A percentile compares a stretch with the other conserved stretches of the same genome.
Conservation (phyloP, 2,329 filamentous ascomycete genomes). For the Cordyceps militaris region DNA sequence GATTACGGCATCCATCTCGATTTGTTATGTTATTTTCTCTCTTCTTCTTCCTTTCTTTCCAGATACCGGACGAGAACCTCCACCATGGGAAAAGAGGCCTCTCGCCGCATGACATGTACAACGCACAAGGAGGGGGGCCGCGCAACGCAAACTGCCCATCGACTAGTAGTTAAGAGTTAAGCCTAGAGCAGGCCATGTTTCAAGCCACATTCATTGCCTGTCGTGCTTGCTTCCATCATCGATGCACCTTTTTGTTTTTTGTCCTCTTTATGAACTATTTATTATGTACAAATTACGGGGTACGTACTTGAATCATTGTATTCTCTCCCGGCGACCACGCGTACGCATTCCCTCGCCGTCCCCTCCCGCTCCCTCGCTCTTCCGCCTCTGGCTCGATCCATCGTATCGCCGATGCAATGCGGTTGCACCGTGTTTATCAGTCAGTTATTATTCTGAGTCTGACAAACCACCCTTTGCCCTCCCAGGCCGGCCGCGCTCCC, state of each 20-base stretch:
- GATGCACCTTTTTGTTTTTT: background rate
- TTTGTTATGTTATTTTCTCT: too few species aligned
- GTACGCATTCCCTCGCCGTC: background rate
- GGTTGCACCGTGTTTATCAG: background rate
- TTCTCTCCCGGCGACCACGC: background rate
- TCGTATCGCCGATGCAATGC: conserved; percentile 6
- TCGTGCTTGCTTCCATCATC: background rate
- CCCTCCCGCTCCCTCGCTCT: too few species aligned
- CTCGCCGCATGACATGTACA: background rate
- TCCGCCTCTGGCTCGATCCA: too few species aligned
- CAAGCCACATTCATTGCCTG: background rate
- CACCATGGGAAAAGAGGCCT: background rate
- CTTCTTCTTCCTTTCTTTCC: background rate
- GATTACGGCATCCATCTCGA: too few species aligned
- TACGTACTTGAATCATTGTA: conserved; percentile 8
- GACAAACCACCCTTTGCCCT: background rate
- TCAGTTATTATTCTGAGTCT: background rate
- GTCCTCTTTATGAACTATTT: background rate
- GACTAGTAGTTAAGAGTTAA: background rate
- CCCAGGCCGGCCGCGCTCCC: background rate
- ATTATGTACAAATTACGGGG: background rate
- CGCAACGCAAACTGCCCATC: background rate
- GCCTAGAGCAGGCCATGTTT: conserved; percentile 6
- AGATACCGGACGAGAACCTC: background rate
- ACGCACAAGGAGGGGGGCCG: background rate